phyloP scores from a whole-genome alignment of 169 alveolate species.

The Cryptosporidium tyzzeri region DNA sequence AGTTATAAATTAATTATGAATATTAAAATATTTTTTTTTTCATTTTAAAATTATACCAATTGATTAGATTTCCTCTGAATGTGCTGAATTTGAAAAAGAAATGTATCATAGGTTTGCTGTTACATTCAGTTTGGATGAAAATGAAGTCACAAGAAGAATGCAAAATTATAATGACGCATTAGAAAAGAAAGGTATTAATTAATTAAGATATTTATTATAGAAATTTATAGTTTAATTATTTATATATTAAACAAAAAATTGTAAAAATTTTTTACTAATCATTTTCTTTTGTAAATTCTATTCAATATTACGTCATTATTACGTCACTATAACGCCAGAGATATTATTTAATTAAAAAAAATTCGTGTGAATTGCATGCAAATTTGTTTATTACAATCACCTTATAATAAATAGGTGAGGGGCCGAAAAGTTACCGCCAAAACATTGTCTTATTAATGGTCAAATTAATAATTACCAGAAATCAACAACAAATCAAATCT shows the following conservation, averaged over 20 bases:
- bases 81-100: slow-evolving; percentile 61
- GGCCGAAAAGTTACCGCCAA: background rate
- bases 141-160: slow-evolving; percentile 61
- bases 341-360: too few species aligned
- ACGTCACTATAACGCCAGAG: background rate
- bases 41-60: background rate
- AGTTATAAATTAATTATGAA: slow-evolving; percentile 9
- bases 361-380: background rate
- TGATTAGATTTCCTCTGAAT: slow-evolving; percentile 53
- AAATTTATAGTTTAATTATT: background rate
- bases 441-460: background rate
- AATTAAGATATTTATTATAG: background rate
- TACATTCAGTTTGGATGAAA: slow-evolving; percentile 63
- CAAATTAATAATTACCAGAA: background rate
- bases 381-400: too few species aligned
- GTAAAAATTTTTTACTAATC: too few species aligned
- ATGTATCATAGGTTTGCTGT: slow-evolving; percentile 72
- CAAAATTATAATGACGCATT: slow-evolving; percentile 40
- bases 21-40: background rate
- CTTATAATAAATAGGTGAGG: background rate
- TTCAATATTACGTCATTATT: background rate
- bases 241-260: too few species aligned
- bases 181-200: background rate
- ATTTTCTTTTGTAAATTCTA: too few species aligned
- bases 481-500: too few species aligned